These are phyloP conservation scores for Eucalyptus camaldulensis DNA, from an alignment of 345 rosid genomes.

Conservation along the genomic window DNA sequence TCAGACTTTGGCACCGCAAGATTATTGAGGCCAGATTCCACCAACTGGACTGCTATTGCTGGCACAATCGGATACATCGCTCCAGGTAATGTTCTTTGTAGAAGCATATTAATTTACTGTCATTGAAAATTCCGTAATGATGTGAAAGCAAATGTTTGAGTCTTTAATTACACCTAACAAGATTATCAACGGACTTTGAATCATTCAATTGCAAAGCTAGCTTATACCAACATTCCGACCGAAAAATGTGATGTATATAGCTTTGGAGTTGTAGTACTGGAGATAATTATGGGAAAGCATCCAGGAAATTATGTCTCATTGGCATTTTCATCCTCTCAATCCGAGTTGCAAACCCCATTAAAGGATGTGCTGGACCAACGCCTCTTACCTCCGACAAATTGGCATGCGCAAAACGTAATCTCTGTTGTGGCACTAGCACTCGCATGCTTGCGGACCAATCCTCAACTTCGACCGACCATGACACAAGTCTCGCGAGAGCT, in stretches of 20 bases:
- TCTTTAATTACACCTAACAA: too few species aligned
- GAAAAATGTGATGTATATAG: too few species aligned
- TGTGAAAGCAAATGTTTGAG: too few species aligned
- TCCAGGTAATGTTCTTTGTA: not conserved
- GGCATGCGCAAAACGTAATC: not conserved
- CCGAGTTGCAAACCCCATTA: accelerated
- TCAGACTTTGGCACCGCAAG: not conserved
- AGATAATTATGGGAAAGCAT: too few species aligned
- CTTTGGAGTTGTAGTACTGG: too few species aligned
- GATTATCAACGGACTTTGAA: too few species aligned
- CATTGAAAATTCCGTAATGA: too few species aligned
- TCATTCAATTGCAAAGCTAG: not conserved
- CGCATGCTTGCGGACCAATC: not conserved
- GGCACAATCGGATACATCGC: conserved; percentile 1
- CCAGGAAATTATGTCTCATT: too few species aligned
- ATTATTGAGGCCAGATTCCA: not conserved
- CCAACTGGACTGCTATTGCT: not conserved
- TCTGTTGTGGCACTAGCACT: not conserved
- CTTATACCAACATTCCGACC: too few species aligned
- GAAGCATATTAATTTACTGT: too few species aligned
- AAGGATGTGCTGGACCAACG: not conserved
- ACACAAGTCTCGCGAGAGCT: not conserved
- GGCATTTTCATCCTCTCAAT: not conserved
- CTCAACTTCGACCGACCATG: not conserved
- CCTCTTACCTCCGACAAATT: not conserved